Evolutionary conservation across 352 stramenopile genomes (phyloP).

Genomic region (Phytophthora tubulina): DNA sequence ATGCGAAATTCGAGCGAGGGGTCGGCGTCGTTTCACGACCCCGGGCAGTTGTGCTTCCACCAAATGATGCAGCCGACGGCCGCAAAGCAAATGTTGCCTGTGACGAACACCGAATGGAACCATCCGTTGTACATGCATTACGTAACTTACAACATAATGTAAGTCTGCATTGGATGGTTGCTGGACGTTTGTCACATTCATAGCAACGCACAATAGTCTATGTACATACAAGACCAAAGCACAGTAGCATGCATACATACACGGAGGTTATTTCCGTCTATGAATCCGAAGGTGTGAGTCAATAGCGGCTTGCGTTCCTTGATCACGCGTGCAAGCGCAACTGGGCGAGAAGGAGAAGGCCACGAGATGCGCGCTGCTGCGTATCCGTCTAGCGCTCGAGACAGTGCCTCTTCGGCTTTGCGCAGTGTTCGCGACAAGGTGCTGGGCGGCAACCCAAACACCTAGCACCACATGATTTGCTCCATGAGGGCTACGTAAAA

Average conservation of each 20-base stretch:
- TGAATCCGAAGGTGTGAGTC: constrained; percentile 1
- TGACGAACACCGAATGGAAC: constrained; percentile 11
- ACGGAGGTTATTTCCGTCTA: neutral
- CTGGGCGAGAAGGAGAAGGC: constrained; percentile 6
- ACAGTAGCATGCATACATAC: too few relatives aligned
- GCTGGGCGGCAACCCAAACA: constrained; percentile 11
- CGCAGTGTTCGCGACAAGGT: constrained; percentile 18
- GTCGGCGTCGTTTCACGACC: constrained; percentile 9
- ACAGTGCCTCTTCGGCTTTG: neutral
- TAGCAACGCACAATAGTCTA: neutral
- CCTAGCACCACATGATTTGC: neutral
- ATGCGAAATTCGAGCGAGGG: too few relatives aligned
- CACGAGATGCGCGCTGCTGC: neutral
- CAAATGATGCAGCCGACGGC: constrained; percentile 16
- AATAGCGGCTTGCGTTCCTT: constrained; percentile 33
- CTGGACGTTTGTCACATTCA: neutral
- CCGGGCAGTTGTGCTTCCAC: constrained; percentile 27
- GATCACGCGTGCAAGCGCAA: constrained; percentile 11
- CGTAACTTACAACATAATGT: neutral
- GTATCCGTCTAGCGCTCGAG: neutral
- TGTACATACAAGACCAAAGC: neutral
- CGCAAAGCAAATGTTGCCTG: constrained; percentile 18
- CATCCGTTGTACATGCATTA: constrained; percentile 2
- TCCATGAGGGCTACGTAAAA: constrained; percentile 18
- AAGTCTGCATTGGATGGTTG: constrained; percentile 10